Evolutionary conservation across 352 stramenopile genomes (phyloP).

Genomic region (Phytophthora brassicae): DNA sequence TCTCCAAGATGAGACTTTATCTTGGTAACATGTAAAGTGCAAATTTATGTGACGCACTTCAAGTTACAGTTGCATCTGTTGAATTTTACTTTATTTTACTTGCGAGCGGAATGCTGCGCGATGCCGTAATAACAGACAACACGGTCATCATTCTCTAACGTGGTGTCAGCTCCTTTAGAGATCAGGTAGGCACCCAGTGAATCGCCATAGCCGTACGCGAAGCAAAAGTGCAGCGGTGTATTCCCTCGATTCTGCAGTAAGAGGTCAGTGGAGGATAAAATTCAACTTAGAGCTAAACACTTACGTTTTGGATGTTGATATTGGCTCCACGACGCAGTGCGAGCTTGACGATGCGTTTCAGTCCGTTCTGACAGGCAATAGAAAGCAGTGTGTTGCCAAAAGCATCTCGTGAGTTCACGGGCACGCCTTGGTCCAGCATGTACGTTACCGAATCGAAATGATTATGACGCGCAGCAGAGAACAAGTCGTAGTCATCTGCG

Average conservation of each 20-base stretch:
- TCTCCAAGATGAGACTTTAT: slow-evolving; percentile 1
- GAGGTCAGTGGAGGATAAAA: not conserved
- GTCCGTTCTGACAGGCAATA: slow-evolving; percentile 90
- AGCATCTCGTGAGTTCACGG: slow-evolving; percentile 71
- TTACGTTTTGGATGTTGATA: slow-evolving; percentile 87
- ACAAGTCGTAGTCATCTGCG: slow-evolving; percentile 74
- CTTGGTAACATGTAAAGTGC: not conserved
- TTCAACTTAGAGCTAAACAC: slow-evolving; percentile 5
- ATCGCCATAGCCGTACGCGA: slow-evolving; percentile 86
- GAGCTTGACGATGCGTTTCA: slow-evolving; percentile 89
- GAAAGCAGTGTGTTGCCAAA: slow-evolving; percentile 87
- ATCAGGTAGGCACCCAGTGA: slow-evolving; percentile 89
- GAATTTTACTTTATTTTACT: slow-evolving; percentile 17
- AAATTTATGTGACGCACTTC: not conserved
- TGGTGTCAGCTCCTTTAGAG: slow-evolving; percentile 82
- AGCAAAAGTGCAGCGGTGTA: slow-evolving; percentile 91
- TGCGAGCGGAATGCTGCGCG: slow-evolving; percentile 34
- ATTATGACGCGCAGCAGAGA: slow-evolving; percentile 86
- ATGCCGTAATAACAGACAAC: slow-evolving; percentile 70
- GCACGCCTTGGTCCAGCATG: slow-evolving; percentile 85
- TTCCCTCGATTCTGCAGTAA: slow-evolving; percentile 70
- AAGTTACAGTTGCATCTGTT: slow-evolving; percentile 2
- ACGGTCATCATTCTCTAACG: slow-evolving; percentile 67
- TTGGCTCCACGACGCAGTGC: slow-evolving; percentile 81
- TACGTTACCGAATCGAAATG: slow-evolving; percentile 80